Percentiles rank a stretch among this genome's conserved stretches.
Conservation (phyloP, 1,139 yeast genomes). For the Barnettozyma hawaiiensis region DNA sequence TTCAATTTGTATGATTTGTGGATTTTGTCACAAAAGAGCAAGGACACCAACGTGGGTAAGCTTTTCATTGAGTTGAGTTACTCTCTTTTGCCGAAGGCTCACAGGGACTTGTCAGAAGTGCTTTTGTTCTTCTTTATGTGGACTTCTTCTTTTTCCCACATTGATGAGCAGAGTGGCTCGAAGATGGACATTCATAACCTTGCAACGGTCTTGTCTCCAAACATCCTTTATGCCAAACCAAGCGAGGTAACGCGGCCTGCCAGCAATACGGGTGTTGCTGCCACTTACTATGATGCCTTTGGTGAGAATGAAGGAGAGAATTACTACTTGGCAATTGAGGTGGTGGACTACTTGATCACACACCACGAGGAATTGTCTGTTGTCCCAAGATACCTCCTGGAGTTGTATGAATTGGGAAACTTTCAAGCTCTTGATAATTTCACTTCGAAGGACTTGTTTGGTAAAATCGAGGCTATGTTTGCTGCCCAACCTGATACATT, state of each 20-base stretch:
- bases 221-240: constrained; percentile 58
- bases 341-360: constrained; percentile 78
- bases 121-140: constrained; percentile 81
- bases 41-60: constrained; percentile 44
- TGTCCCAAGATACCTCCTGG: constrained; percentile 56
- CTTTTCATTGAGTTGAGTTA: constrained; percentile 65
- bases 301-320: constrained; percentile 60
- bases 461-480: constrained; percentile 19
- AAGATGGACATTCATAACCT: constrained; percentile 95
- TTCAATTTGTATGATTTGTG: constrained; percentile 72
- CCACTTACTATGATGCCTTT: constrained; percentile 32
- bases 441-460: constrained; percentile 25
- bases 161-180: constrained; percentile 82
- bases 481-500: constrained; percentile 14
- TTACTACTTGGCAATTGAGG: constrained; percentile 87
- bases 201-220: constrained; percentile 95
- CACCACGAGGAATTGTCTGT: constrained; percentile 75
- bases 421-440: constrained; percentile 16
- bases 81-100: constrained; percentile 73
- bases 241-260: constrained; percentile 24
- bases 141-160: constrained; percentile 94
- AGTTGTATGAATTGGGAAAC: constrained; percentile 16
- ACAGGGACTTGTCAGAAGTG: constrained; percentile 85
- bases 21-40: constrained; percentile 64
- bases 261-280: constrained; percentile 22